Conservation (phyloP, 768 basidiomycete species). For the Hypholoma sublateritium region DNA sequence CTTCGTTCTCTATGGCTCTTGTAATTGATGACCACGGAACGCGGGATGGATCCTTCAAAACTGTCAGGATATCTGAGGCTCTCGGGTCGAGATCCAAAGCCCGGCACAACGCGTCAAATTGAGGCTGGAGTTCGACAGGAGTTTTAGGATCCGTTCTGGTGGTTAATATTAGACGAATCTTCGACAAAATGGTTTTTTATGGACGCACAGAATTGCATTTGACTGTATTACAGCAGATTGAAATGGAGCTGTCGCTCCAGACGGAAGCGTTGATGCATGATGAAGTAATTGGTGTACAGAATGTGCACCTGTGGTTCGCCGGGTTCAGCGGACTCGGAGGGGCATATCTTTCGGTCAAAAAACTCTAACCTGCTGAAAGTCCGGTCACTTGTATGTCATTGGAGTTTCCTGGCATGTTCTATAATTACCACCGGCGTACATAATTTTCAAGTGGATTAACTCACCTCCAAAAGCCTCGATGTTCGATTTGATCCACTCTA, state of each 20-base stretch:
- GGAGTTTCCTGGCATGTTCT: slow-evolving; percentile 48
- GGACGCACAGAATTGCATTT: slow-evolving; percentile 68
- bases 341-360: background rate
- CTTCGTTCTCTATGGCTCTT: slow-evolving; percentile 56
- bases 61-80: slow-evolving; percentile 45
- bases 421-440: background rate
- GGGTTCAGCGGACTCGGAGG: background rate
- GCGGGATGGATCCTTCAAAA: slow-evolving; percentile 47
- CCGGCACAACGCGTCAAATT: slow-evolving; percentile 63
- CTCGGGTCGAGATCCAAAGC: slow-evolving; percentile 56
- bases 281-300: slow-evolving; percentile 76
- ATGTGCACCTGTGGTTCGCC: slow-evolving; percentile 52
- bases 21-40: slow-evolving; percentile 53
- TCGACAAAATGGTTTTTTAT: background rate
- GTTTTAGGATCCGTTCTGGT: slow-evolving; percentile 58
- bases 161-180: background rate
- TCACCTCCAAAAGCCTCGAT: slow-evolving; percentile 69
- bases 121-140: slow-evolving; percentile 52
- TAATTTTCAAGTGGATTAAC: background rate
- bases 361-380: slow-evolving; percentile 61
- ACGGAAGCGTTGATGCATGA: slow-evolving; percentile 61
- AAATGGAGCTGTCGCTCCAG: slow-evolving; percentile 59
- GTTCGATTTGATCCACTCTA: slow-evolving; percentile 72
- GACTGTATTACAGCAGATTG: slow-evolving; percentile 68
- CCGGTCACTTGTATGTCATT: slow-evolving; percentile 62